Percentiles rank a stretch among this genome's conserved stretches.
Evolutionary conservation across 345 rosid genomes (phyloP).

Genomic region (Populus tremula): DNA sequence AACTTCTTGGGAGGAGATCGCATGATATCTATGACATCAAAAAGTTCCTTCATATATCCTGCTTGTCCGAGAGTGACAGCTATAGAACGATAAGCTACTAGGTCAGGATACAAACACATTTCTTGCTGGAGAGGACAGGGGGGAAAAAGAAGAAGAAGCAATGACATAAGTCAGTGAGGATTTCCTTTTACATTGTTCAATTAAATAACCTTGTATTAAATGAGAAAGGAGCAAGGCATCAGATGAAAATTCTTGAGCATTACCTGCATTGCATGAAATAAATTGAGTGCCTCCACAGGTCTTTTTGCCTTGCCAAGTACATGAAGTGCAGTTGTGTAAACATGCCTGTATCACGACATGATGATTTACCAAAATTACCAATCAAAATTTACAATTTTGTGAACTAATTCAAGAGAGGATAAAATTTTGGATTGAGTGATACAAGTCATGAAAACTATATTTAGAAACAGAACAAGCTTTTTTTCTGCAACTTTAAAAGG

Average conservation of each 20-base stretch:
- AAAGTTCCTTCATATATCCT: conserved; percentile 86
- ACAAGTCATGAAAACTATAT: neutral
- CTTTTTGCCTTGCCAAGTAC: conserved; percentile 85
- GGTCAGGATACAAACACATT: conserved; percentile 80
- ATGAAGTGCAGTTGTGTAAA: conserved; percentile 79
- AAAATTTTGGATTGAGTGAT: conserved; percentile 3
- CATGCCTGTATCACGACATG: conserved; percentile 39
- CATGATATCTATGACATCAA: conserved; percentile 84
- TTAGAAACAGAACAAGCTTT: neutral
- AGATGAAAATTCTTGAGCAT: conserved; percentile 7
- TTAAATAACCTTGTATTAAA: neutral
- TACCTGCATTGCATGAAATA: conserved; percentile 87
- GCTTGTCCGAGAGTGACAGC: conserved; percentile 94
- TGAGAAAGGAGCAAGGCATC: conserved; percentile 19
- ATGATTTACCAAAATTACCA: conserved; percentile 11
- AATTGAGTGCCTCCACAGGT: conserved; percentile 91
- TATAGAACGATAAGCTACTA: conserved; percentile 77
- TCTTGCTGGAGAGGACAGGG: conserved; percentile 50
- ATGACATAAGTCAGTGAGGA: conserved; percentile 4
- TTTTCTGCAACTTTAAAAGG: neutral
- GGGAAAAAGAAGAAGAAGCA: neutral
- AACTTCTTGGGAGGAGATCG: conserved; percentile 76
- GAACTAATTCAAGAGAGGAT: neutral
- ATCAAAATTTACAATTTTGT: neutral
- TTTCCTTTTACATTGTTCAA: neutral